A percentile compares a stretch with the other conserved stretches of the same genome.
phyloP scores from a whole-genome alignment of 257 asterid genomes.

The Capsicum rhomboideum region DNA sequence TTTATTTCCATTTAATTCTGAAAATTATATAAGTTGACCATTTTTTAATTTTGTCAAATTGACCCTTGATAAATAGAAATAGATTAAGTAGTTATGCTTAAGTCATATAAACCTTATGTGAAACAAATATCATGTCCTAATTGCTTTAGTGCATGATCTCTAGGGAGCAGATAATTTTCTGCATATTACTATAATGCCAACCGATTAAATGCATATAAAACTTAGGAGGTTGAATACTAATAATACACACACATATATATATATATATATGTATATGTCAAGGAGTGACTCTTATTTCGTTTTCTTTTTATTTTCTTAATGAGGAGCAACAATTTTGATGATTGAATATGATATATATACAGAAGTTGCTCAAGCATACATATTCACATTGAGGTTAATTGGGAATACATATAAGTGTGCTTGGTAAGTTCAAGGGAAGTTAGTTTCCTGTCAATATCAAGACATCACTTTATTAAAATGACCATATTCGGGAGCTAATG shows the following conservation, averaged over 20 bases:
- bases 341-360: not conserved
- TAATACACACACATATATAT: too few relatives aligned
- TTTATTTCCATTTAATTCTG: not conserved
- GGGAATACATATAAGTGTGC: not conserved
- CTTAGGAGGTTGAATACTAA: not conserved
- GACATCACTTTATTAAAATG: slow-evolving; percentile 6
- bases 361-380: not conserved
- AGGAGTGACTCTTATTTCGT: not conserved
- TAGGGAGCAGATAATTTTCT: not conserved
- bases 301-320: not conserved
- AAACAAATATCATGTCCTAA: not conserved
- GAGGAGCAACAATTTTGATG: not conserved
- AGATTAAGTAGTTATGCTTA: not conserved
- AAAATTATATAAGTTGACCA: not conserved
- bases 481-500: not conserved
- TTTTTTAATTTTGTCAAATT: not conserved
- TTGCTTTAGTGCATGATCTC: not conserved
- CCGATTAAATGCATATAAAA: too few relatives aligned
- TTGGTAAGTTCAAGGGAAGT: not conserved
- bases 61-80: not conserved
- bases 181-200: not conserved
- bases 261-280: too few relatives aligned
- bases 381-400: not conserved
- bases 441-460: slow-evolving; percentile 23
- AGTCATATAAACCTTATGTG: not conserved